A percentile compares a stretch with the other conserved stretches of the same genome.
phyloP scores from a whole-genome alignment of 768 basidiomycete species.

The Termitomyces sp. region DNA sequence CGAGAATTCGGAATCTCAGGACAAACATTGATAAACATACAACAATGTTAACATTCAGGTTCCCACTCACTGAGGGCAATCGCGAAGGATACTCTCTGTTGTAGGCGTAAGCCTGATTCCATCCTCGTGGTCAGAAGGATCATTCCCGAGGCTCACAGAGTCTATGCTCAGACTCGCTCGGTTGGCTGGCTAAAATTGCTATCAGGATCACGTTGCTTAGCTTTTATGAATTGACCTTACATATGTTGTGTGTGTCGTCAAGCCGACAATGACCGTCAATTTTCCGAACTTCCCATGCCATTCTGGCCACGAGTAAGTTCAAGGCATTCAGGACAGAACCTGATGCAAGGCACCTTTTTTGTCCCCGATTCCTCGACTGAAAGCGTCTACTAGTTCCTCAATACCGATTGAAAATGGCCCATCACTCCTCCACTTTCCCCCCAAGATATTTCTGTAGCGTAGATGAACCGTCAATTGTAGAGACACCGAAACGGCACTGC shows the following conservation, averaged over 20 bases:
- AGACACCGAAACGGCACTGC: neutral
- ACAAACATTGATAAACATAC: neutral
- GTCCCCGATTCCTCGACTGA: neutral
- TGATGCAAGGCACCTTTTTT: conserved; percentile 1
- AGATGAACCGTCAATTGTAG: conserved; percentile 7
- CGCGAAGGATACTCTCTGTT: conserved; percentile 14
- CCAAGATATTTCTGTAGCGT: conserved; percentile 7
- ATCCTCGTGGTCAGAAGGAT: neutral
- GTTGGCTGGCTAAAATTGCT: neutral
- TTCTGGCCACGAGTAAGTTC: neutral
- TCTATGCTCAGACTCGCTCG: neutral
- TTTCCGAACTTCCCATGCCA: conserved; percentile 7
- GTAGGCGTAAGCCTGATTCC: conserved; percentile 6
- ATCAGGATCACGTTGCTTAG: neutral
- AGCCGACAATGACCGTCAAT: conserved; percentile 2
- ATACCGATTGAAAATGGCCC: neutral
- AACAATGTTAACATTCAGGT: neutral
- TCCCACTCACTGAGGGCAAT: conserved; percentile 10
- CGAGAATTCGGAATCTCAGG: conserved; percentile 22
- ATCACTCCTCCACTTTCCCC: conserved; percentile 6
- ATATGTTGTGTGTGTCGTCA: neutral
- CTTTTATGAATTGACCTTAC: neutral
- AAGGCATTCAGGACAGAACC: too few species aligned
- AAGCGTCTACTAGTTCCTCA: neutral
- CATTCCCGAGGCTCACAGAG: neutral